Conservation (phyloP, 1,284 basidiomycete species). For the Sporisorium graminicola region DNA sequence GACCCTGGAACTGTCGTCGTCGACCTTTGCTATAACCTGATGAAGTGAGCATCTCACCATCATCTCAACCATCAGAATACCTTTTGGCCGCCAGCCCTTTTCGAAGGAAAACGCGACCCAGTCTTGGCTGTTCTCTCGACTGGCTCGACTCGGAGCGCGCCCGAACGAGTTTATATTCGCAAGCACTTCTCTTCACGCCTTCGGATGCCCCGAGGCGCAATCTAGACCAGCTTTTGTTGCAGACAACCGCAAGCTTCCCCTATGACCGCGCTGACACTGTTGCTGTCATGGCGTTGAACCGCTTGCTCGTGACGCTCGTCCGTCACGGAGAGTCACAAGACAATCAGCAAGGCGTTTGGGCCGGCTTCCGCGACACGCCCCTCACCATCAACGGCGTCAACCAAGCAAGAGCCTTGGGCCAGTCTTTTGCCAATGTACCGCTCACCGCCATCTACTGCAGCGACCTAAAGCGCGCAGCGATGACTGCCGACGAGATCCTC, state of each 20-base stretch:
- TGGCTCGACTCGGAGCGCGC: too few relatives aligned
- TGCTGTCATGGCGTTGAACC: conserved; percentile 38
- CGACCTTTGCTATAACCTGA: neutral
- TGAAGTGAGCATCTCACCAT: neutral
- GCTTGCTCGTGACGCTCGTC: conserved; percentile 54
- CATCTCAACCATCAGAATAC: too few relatives aligned
- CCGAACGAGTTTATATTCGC: too few relatives aligned
- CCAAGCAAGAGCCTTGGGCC: conserved; percentile 85
- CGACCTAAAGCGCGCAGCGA: conserved; percentile 80
- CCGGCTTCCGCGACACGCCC: conserved; percentile 85
- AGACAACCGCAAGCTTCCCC: neutral
- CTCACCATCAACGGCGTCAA: conserved; percentile 85
- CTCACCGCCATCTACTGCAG: conserved; percentile 83
- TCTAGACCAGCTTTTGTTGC: neutral
- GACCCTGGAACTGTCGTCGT: conserved; percentile 1
- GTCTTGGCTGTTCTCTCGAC: too few relatives aligned
- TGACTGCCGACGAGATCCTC: conserved; percentile 78
- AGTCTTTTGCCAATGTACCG: conserved; percentile 75
- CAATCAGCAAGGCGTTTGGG: conserved; percentile 75
- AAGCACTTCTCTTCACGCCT: neutral
- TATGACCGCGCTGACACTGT: neutral
- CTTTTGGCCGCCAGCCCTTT: too few relatives aligned
- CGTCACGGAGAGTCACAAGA: conserved; percentile 65
- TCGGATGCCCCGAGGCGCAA: neutral
- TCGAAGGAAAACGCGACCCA: too few relatives aligned